These are phyloP conservation scores for Alternaria sp. DNA, from an alignment of 2,329 filamentous ascomycete genomes.

Conservation along the genomic window DNA sequence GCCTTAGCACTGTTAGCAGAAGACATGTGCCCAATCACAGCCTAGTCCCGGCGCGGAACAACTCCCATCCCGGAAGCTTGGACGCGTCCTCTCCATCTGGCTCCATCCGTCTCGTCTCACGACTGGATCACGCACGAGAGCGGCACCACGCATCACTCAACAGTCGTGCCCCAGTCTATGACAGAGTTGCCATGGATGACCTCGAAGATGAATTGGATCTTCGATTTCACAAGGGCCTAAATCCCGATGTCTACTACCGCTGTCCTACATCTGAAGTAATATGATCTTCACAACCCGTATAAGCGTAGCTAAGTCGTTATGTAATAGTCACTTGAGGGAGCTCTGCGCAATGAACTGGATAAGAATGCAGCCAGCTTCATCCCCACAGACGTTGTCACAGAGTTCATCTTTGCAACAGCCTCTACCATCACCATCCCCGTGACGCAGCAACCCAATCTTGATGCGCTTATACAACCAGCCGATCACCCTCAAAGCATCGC, in stretches of 20 bases:
- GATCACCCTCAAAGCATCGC: slow-evolving; percentile 41
- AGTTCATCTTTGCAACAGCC: slow-evolving; percentile 41
- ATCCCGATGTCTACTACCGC: slow-evolving; percentile 46
- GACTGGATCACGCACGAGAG: slow-evolving; percentile 10
- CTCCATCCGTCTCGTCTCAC: slow-evolving; percentile 8
- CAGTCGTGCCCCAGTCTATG: slow-evolving; percentile 1
- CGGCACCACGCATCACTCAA: slow-evolving; percentile 10
- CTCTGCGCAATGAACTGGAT: slow-evolving; percentile 40
- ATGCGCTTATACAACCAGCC: slow-evolving; percentile 38
- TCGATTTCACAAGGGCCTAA: slow-evolving; percentile 37
- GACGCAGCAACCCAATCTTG: slow-evolving; percentile 37
- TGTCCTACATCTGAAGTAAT: slow-evolving; percentile 40
- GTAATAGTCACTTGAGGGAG: slow-evolving; percentile 38
- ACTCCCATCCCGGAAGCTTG: slow-evolving; percentile 1
- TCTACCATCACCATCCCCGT: slow-evolving; percentile 45
- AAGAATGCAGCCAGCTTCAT: slow-evolving; percentile 42
- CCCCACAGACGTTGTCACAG: slow-evolving; percentile 42
- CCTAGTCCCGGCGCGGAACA: not conserved
- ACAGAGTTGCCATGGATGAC: slow-evolving; percentile 33
- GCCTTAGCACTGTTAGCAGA: not conserved
- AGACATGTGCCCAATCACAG: slow-evolving; percentile 2
- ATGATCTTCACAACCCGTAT: slow-evolving; percentile 11
- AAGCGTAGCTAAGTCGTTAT: slow-evolving; percentile 25
- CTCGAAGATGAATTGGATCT: slow-evolving; percentile 47
- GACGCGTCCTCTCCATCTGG: not conserved